A percentile compares a stretch with the other conserved stretches of the same genome.
Conservation (phyloP, 768 basidiomycete species). For the Collybia mongolica region DNA sequence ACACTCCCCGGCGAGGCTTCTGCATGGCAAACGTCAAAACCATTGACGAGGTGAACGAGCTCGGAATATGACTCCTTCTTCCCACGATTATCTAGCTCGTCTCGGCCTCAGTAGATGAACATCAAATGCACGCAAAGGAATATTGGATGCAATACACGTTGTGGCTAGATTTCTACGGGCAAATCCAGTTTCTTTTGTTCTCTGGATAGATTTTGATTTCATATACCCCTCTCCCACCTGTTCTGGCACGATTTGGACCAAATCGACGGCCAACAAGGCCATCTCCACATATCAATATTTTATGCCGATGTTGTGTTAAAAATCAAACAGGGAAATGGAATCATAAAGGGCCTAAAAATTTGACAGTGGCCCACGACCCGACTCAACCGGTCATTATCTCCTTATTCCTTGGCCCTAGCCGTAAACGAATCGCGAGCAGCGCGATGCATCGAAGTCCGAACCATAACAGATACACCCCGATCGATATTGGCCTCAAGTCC, state of each 20-base stretch:
- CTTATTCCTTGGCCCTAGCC: constrained; percentile 1
- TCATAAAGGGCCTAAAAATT: background rate
- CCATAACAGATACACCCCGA: background rate
- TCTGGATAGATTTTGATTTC: constrained; percentile 3
- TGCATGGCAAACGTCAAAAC: background rate
- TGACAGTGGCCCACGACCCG: constrained; percentile 4
- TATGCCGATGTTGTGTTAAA: background rate
- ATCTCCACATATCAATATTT: background rate
- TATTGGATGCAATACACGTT: background rate
- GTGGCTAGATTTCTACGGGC: background rate
- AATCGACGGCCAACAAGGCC: background rate
- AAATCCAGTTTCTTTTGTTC: constrained; percentile 10
- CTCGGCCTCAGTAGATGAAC: constrained; percentile 2
- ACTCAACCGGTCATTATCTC: constrained; percentile 8
- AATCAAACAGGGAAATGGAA: constrained; percentile 1
- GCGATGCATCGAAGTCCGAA: background rate
- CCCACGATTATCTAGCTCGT: constrained; percentile 5
- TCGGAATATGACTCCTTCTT: constrained; percentile 4
- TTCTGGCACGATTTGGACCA: background rate
- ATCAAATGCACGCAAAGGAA: background rate
- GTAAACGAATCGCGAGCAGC: background rate
- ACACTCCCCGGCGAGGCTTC: constrained; percentile 1
- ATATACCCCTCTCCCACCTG: constrained; percentile 1
- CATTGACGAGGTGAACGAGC: constrained; percentile 4
- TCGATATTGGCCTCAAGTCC: constrained; percentile 2